Base-by-base conservation (phyloP, 225 moss, liverwort and hornwort genomes). In the Sphagnum contortum region DNA sequence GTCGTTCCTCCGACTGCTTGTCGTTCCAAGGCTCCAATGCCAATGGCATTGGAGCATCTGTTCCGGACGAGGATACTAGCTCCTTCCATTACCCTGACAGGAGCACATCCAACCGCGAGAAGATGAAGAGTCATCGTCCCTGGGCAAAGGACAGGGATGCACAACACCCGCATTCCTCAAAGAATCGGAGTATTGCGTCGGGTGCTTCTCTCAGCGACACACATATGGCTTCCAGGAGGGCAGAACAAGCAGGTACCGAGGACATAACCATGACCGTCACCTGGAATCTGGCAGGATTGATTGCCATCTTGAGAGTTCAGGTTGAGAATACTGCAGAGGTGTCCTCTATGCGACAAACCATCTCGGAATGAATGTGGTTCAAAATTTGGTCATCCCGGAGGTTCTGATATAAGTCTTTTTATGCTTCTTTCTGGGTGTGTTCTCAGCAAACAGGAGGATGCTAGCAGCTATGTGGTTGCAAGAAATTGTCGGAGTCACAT, bases 381-480 rank as follows among this genome's bases (percentile, higher is more conserved):
- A 0, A 0, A 1, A 1, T 29, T 29, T 29, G 29, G 29, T 29
- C 29, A 29, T 29, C 0, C 29, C 1, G 29, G 29, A 29, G 29
- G 29, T 29, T 29, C 29, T 29, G 29, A 29, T 29, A 29, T 29
- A 29, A 29, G 29, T 29, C 29, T 29, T 29, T 29, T 29, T 29
- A 29, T 1, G 1, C 29, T 29, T 29, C 29, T 29, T 29, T 29
- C 29, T 29, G 29, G 29, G 29, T 29, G 63, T 62, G 65, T 65
- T 52, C 65, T 59, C 59, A 45, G 50, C 14, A 72, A 66, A 68
- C 51, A 86, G 86, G 66, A 77, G 86, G 76, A 76, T 76, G 57
- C 77, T 79, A 63, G 82, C 79, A 12, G 72, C 50, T 65, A 45
- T 64, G 54, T 86, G 86, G 86, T 71, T 86, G 60, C 79, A 79